These are phyloP conservation scores for Rhynchosporium secalis DNA, from an alignment of 2,329 filamentous ascomycete species.

Conservation along the genomic window DNA sequence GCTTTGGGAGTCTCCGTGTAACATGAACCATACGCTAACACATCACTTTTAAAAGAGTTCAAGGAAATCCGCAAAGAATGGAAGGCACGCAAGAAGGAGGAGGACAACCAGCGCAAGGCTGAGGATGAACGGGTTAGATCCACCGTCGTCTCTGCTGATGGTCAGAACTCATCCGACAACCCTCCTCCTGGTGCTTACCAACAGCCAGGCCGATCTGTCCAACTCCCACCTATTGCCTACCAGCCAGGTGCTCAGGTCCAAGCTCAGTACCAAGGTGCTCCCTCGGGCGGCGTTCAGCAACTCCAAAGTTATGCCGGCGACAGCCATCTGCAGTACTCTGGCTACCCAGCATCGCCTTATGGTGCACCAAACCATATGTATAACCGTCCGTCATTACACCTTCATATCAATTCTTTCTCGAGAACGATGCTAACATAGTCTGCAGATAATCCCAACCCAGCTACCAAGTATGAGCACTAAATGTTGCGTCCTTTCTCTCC, in stretches of 20 bases:
- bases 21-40: conserved; percentile 32
- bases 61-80: conserved; percentile 99
- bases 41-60: conserved; percentile 67
- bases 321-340: conserved; percentile 46
- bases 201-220: conserved; percentile 57
- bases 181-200: conserved; percentile 50
- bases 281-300: conserved; percentile 56
- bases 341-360: conserved; percentile 60
- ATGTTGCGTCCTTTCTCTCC: conserved; percentile 18
- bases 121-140: conserved; percentile 82
- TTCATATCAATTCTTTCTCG: conserved; percentile 21
- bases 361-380: conserved; percentile 55
- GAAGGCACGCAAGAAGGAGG: conserved; percentile 99
- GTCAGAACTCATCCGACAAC: conserved; percentile 54
- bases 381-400: conserved; percentile 52
- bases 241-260: conserved; percentile 57
- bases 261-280: conserved; percentile 64
- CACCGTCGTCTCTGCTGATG: conserved; percentile 52
- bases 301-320: conserved; percentile 57
- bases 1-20: conserved; percentile 37
- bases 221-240: conserved; percentile 76
- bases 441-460: conserved; percentile 37
- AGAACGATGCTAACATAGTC: conserved; percentile 31
- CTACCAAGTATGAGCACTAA: conserved; percentile 41
- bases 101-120: conserved; percentile 84